phyloP scores from a whole-genome alignment of 2,329 filamentous ascomycete species.

The Aspergillus amoenus region DNA sequence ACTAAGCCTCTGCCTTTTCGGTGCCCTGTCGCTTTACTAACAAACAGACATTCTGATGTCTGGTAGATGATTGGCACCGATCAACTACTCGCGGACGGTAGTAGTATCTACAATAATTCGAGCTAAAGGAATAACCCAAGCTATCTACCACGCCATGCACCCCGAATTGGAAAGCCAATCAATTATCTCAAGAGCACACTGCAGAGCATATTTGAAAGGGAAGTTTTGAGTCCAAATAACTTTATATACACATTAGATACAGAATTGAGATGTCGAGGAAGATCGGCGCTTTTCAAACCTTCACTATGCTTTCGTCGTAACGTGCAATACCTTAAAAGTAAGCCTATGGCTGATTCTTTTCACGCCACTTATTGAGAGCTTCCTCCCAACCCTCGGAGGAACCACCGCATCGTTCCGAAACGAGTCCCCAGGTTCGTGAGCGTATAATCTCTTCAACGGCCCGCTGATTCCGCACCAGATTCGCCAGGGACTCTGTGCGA shows the following conservation, averaged over 20 bases:
- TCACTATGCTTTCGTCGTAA: not conserved
- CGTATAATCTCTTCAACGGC: constrained; percentile 76
- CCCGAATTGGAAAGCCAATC: not conserved
- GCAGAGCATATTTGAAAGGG: not conserved
- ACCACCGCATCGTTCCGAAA: constrained; percentile 71
- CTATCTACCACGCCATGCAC: not conserved
- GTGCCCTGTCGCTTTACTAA: not conserved
- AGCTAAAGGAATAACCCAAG: not conserved
- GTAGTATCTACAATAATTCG: not conserved
- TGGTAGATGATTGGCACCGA: not conserved
- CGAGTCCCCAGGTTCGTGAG: constrained; percentile 74
- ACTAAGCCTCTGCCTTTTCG: not conserved
- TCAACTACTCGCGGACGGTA: not conserved
- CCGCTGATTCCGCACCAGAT: constrained; percentile 67
- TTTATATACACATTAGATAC: constrained; percentile 2
- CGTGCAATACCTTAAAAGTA: not conserved
- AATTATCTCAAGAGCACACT: not conserved
- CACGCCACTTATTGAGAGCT: constrained; percentile 64
- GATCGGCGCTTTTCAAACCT: not conserved
- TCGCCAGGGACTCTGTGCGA: constrained; percentile 75
- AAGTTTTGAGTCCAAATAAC: not conserved
- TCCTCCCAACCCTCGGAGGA: constrained; percentile 62
- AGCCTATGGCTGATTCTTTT: constrained; percentile 25
- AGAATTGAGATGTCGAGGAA: not conserved
- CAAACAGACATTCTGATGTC: not conserved